These are phyloP conservation scores for Conringia planisiliqua DNA, from an alignment of 345 rosid genomes.

Conservation along the genomic window DNA sequence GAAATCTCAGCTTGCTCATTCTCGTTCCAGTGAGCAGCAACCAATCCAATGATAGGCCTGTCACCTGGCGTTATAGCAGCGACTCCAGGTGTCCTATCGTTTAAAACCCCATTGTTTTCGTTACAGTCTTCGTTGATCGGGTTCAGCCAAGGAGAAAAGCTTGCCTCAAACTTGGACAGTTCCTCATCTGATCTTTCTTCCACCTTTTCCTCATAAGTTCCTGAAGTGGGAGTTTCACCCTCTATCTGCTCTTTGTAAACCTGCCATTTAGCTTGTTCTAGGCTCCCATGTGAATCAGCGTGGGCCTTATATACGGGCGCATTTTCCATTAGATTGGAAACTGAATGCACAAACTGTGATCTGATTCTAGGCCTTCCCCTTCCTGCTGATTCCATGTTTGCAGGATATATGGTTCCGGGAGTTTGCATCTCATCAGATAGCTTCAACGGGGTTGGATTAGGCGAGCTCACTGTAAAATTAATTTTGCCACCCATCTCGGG, in stretches of 20 bases:
- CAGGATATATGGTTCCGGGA: slow-evolving; percentile 84
- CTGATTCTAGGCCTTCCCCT: slow-evolving; percentile 59
- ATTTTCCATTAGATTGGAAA: slow-evolving; percentile 44
- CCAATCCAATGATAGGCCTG: slow-evolving; percentile 86
- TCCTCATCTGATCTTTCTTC: slow-evolving; percentile 17
- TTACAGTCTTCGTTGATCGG: slow-evolving; percentile 13
- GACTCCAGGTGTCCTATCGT: slow-evolving; percentile 18
- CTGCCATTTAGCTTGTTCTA: slow-evolving; percentile 28
- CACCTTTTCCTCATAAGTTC: slow-evolving; percentile 11
- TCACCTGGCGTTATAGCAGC: slow-evolving; percentile 57
- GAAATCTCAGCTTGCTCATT: slow-evolving; percentile 45
- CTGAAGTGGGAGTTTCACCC: slow-evolving; percentile 26
- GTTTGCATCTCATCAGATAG: slow-evolving; percentile 95
- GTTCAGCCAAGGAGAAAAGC: slow-evolving; percentile 48
- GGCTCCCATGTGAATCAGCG: slow-evolving; percentile 30
- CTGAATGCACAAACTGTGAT: slow-evolving; percentile 71
- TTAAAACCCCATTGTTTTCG: slow-evolving; percentile 18
- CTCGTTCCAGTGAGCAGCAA: slow-evolving; percentile 86
- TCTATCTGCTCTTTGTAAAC: slow-evolving; percentile 41
- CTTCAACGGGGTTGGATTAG: slow-evolving; percentile 78
- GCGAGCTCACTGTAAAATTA: slow-evolving; percentile 42
- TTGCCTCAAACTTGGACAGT: slow-evolving; percentile 38
- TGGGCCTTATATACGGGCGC: slow-evolving; percentile 43
- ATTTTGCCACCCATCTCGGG: slow-evolving; percentile 34
- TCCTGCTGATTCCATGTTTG: slow-evolving; percentile 43